Percentiles rank a stretch among this genome's conserved stretches.
phyloP scores from a whole-genome alignment of 257 asterid species.

The Primulina eburnea region DNA sequence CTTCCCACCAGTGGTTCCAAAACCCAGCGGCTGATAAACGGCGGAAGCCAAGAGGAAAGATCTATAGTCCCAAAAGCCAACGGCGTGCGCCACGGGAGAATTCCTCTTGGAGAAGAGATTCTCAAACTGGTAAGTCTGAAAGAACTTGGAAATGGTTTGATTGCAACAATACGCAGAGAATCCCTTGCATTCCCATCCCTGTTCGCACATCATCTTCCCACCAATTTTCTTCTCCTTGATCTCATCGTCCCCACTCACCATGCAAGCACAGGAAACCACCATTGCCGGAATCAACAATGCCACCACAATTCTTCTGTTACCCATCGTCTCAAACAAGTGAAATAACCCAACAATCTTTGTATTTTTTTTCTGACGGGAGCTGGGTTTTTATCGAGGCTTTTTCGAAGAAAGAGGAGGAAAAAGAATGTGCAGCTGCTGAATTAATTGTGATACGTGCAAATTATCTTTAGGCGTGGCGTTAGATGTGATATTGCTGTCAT shows the following conservation, averaged over 20 bases:
- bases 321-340: neutral
- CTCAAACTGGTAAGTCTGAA: constrained; percentile 73
- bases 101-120: constrained; percentile 68
- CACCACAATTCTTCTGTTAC: neutral
- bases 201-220: constrained; percentile 64
- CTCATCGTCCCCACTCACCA: constrained; percentile 35
- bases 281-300: neutral
- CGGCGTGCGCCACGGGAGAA: constrained; percentile 69
- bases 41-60: constrained; percentile 67
- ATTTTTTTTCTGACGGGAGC: no score
- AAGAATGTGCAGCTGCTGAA: neutral
- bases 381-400: neutral
- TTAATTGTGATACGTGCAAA: neutral
- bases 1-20: constrained; percentile 49
- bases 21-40: constrained; percentile 65
- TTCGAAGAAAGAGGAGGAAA: no score
- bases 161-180: constrained; percentile 70
- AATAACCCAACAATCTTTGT: no score
- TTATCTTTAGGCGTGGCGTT: neutral
- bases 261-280: neutral
- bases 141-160: constrained; percentile 65
- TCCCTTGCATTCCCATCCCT: constrained; percentile 72
- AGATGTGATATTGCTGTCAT: neutral
- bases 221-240: constrained; percentile 47
- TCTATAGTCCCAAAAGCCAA: constrained; percentile 62